A percentile compares a stretch with the other conserved stretches of the same genome.
These are phyloP conservation scores for Singerocomus inundabilis DNA, from an alignment of 1,284 basidiomycete species.

Conservation along the genomic window DNA sequence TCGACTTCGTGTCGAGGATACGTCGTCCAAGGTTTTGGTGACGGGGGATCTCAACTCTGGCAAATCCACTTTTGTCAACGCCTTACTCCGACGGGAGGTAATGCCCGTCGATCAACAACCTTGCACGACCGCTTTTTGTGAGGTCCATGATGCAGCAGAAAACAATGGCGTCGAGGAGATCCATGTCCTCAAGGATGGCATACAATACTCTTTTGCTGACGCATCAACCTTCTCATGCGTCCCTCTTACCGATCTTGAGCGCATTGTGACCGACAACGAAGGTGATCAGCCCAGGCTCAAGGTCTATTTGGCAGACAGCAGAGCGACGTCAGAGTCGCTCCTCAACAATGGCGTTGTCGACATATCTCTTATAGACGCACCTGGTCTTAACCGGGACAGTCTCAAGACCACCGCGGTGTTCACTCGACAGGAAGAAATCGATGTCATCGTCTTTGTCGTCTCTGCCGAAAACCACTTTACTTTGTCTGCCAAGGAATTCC, in stretches of 20 bases:
- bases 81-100: conserved; percentile 83
- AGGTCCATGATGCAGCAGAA: conserved; percentile 91
- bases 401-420: conserved; percentile 96
- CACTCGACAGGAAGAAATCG: conserved; percentile 96
- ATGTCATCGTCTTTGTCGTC: conserved; percentile 98
- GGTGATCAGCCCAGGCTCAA: conserved; percentile 73
- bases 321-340: conserved; percentile 76
- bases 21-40: conserved; percentile 93
- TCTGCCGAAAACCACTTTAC: conserved; percentile 99
- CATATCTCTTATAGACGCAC: conserved; percentile 98
- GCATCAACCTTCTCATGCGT: conserved; percentile 75
- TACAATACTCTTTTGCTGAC: conserved; percentile 72
- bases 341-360: conserved; percentile 96
- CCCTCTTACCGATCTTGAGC: conserved; percentile 72
- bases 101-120: conserved; percentile 99
- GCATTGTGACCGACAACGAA: conserved; percentile 80
- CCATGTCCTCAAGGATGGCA: conserved; percentile 71
- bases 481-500: conserved; percentile 92
- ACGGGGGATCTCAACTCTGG: conserved; percentile 99
- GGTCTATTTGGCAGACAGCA: conserved; percentile 79
- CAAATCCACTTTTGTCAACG: conserved; percentile 98
- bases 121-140: conserved; percentile 96
- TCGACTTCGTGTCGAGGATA: conserved; percentile 85
- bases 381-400: conserved; percentile 95
- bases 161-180: conserved; percentile 81